phyloP scores from a whole-genome alignment of 106 monocot species.

The Allium cepa region DNA sequence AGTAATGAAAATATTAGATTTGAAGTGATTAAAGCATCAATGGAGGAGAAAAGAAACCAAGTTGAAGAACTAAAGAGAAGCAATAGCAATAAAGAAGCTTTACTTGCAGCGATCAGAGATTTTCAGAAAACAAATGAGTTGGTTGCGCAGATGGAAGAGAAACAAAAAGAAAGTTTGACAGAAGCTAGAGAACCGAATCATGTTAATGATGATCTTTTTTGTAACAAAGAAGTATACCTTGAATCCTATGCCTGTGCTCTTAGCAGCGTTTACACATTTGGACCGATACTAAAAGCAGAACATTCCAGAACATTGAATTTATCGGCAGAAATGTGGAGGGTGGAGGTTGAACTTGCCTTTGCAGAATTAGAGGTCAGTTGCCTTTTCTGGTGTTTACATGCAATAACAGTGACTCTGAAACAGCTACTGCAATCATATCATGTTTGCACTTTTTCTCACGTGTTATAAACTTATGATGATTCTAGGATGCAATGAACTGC shows the following conservation, averaged over 20 bases:
- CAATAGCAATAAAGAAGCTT: constrained; percentile 60
- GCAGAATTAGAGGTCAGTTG: constrained; percentile 59
- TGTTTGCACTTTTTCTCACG: no score
- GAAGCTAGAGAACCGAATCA: constrained; percentile 5
- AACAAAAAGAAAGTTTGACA: constrained; percentile 8
- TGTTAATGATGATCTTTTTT: no score
- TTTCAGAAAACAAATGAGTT: constrained; percentile 66
- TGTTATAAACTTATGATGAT: not conserved
- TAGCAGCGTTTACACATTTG: constrained; percentile 60
- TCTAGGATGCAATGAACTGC: constrained; percentile 68
- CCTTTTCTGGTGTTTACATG: no score
- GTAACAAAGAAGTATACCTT: constrained; percentile 35
- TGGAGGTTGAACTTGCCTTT: constrained; percentile 74
- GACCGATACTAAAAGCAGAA: constrained; percentile 57
- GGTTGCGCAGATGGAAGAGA: constrained; percentile 37
- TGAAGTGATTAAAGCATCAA: constrained; percentile 48
- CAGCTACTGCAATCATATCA: no score
- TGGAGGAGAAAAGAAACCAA: constrained; percentile 50
- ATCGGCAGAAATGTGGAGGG: constrained; percentile 68
- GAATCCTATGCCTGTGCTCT: constrained; percentile 78
- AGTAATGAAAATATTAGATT: constrained; percentile 16
- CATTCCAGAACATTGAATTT: constrained; percentile 14
- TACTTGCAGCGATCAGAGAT: constrained; percentile 45
- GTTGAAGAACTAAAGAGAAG: constrained; percentile 74
- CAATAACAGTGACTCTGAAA: no score